Percentiles rank a stretch among this genome's conserved stretches.
Evolutionary conservation across 352 stramenopile species (phyloP).

Genomic region (Phytophthora cryptogea): DNA sequence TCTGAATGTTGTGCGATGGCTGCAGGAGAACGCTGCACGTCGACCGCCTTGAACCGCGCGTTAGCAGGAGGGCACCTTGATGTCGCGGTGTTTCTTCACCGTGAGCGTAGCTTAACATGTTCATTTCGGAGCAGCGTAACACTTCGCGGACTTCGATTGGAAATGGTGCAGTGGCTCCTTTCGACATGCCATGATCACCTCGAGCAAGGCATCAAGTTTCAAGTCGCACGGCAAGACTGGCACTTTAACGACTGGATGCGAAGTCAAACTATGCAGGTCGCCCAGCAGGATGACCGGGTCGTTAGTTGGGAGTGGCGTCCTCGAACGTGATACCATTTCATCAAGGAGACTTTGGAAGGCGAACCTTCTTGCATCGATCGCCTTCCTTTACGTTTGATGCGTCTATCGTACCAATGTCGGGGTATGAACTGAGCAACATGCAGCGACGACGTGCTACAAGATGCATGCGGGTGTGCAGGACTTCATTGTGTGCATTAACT

Average conservation of each 20-base stretch:
- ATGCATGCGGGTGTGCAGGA: background rate
- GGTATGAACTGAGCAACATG: background rate
- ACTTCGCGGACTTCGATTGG: constrained; percentile 13
- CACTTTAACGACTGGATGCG: constrained; percentile 30
- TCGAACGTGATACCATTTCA: background rate
- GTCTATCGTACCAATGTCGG: background rate
- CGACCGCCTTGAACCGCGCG: constrained; percentile 10
- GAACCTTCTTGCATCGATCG: constrained; percentile 1
- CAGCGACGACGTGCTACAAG: background rate
- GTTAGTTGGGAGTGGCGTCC: constrained; percentile 13
- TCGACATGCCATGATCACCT: constrained; percentile 6
- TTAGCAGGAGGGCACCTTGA: constrained; percentile 16
- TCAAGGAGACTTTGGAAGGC: background rate
- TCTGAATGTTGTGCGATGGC: constrained; percentile 18
- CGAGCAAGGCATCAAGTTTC: constrained; percentile 12
- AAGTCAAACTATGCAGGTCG: constrained; percentile 9
- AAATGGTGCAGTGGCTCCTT: constrained; percentile 27
- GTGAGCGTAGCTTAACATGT: constrained; percentile 6
- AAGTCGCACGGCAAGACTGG: constrained; percentile 19
- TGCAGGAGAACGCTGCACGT: constrained; percentile 15
- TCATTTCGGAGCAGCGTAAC: constrained; percentile 10
- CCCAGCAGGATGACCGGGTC: constrained; percentile 13
- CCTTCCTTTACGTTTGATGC: background rate
- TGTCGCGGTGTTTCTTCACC: constrained; percentile 20
- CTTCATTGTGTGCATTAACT: background rate